A percentile compares a stretch with the other conserved stretches of the same genome.
These are phyloP conservation scores for Linum tenue DNA, from an alignment of 345 rosid species.

Conservation along the genomic window DNA sequence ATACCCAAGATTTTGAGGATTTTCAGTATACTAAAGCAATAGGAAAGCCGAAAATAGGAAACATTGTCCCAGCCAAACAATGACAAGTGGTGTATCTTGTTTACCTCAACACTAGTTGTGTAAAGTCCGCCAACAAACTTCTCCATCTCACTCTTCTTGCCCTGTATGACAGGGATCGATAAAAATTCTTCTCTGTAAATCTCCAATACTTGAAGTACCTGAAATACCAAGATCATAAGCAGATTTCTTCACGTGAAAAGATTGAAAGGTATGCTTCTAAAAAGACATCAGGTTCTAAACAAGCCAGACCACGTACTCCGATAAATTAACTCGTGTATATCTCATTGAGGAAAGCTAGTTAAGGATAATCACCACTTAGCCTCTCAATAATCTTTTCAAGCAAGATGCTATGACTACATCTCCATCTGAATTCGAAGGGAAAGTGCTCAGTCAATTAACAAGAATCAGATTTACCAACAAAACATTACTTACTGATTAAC, in stretches of 20 bases:
- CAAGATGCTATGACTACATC: no score
- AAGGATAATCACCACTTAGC: background rate
- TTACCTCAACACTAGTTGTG: slow-evolving; percentile 94
- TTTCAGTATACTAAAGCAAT: background rate
- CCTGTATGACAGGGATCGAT: slow-evolving; percentile 83
- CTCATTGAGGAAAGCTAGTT: no score
- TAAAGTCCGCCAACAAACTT: slow-evolving; percentile 97
- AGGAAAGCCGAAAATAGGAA: background rate
- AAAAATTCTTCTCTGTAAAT: slow-evolving; percentile 82
- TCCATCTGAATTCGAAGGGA: no score
- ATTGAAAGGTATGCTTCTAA: background rate
- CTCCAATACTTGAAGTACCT: slow-evolving; percentile 77
- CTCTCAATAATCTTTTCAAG: background rate
- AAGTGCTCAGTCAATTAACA: background rate
- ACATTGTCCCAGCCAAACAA: no score
- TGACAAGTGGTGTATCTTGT: background rate
- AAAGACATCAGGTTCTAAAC: background rate
- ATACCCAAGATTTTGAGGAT: slow-evolving; percentile 6
- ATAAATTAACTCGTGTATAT: no score
- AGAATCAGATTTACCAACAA: background rate
- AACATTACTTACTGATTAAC: no score
- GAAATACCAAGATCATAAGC: slow-evolving; percentile 8
- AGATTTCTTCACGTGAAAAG: background rate
- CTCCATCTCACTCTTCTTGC: slow-evolving; percentile 91
- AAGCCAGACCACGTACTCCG: no score